Conservation (phyloP, 2,329 filamentous ascomycete genomes). For the Coniochaeta pulveracea region DNA sequence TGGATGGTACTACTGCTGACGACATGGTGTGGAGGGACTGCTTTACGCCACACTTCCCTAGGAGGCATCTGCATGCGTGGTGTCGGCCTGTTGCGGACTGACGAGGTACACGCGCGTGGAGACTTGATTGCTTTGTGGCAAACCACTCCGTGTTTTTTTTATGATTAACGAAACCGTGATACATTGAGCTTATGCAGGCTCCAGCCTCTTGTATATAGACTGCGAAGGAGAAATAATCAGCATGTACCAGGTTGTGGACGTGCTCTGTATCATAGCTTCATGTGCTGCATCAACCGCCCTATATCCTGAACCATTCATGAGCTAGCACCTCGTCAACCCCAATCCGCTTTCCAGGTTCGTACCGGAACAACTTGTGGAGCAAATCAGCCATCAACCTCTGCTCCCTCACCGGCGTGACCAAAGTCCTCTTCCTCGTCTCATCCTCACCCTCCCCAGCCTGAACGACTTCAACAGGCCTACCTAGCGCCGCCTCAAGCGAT, state of each 20-base stretch:
- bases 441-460: background rate
- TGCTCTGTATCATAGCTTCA: no score
- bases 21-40: constrained; percentile 18
- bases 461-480: constrained; percentile 4
- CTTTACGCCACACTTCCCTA: constrained; percentile 12
- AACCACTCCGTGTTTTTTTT: no score
- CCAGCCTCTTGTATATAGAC: no score
- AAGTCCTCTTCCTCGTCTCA: background rate
- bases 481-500: constrained; percentile 4
- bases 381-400: constrained; percentile 6
- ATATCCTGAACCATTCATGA: constrained; percentile 5
- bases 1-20: constrained; percentile 14
- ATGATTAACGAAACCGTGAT: no score
- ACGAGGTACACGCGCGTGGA: no score
- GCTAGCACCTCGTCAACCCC: constrained; percentile 4
- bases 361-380: constrained; percentile 4
- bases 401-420: constrained; percentile 3
- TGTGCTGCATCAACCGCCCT: background rate
- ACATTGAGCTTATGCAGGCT: no score
- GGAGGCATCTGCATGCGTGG: constrained; percentile 12
- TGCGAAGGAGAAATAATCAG: no score
- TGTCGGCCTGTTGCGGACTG: constrained; percentile 8
- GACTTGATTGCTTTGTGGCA: no score
- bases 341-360: constrained; percentile 4
- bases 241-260: no score